Base-by-base conservation (phyloP, 2,329 filamentous ascomycete genomes). In the Aspergillus nomiae region DNA sequence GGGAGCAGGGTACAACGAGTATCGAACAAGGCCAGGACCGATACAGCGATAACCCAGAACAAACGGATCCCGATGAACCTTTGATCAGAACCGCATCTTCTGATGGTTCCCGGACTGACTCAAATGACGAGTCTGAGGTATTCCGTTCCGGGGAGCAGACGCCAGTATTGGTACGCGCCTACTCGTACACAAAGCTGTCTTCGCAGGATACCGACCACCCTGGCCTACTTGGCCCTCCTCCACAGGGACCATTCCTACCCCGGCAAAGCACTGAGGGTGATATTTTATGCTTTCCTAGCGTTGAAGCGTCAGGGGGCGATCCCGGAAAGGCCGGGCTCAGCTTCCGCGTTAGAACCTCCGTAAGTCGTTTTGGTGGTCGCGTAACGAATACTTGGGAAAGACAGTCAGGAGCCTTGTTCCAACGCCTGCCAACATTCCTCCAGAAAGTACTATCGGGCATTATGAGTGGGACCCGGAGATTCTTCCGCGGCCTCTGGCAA, bases 401-500 rank as follows among this genome's bases (percentile, higher is more conserved):
- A 32, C 71, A 64, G 48, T 67, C 71, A 10, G 66, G 54, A 11
- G 67, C 68, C 16, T 38, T 78, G 21, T 88, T 86, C 73, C 70
- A 78, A 30, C 68, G 74, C 30, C 80, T 90, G 11, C 88, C 88
- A 4, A 66, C 70, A 5, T 78, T 82, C 21, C 63, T 86, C 0
- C 87, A 89, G 70, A 83, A 79, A 57, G 68, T 74, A 8, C 71
- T 89, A 4, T 77, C 80, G 11, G 80, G 76, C 28, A 66, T 80
- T 21, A 80, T 76, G 51, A 76, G 72, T 36, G 78, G 76, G 48
- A 59, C 80, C 34, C 70, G 69, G 77, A 85, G 76, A 65, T 89
- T 92, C 69, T 78, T 86, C 69, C 80, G 79, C 56, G 93, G 93
- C 58, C 76, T 94, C 14, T 95, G 91, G 91, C 90, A 91, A 55